Base-by-base conservation (phyloP, 306 rosid genomes). In the Lathyrus sativus region DNA sequence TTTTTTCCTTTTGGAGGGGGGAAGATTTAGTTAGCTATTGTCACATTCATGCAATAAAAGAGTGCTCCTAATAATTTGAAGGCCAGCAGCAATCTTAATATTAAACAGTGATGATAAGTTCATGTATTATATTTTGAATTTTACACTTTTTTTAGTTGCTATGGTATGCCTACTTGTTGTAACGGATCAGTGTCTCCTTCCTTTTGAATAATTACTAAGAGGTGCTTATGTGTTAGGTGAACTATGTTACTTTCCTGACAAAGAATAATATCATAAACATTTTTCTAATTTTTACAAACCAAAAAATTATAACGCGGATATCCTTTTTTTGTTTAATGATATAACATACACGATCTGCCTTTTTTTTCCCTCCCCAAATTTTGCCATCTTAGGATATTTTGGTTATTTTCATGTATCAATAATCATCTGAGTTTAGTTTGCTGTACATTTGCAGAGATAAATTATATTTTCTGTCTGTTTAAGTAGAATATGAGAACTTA, bases 71-170 rank as follows among this genome's bases (percentile, higher is more conserved):
- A 61, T 68, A 28, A 28, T 11, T 51, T 19, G 11, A n/a, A 19
- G 68, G 42, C 26, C 43, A 14, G 19, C 1, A 3, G 7, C 22
- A 15, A 7, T 14, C 10, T 48, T 48, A 3, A 48, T 48, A 10
- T 43, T 69, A 6, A 53, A 43, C 43, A 62, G 17, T 15, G 28
- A 48, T 74, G 11, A 18, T 46, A 62, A 42, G 59, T 33, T 76
- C 50, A 3, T 51, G 31, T 49, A 51, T 51, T 41, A 3, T 14
- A 9, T 28, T 9, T 61, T 39, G 6, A 11, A 7, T 60, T 68
- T 48, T 59, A 11, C 35, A 37, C 18, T 26, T n/a, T 53, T 63
- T 56, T 44, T 64, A 15, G 66, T 65, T 71, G 76, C 54, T n/a
- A 65, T 19, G 19, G 29, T 22, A 58, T 65, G 50, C 33, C 65